Evolutionary conservation across 805 yeast species (phyloP).

Genomic region (Cyberlindnera lachancei): DNA sequence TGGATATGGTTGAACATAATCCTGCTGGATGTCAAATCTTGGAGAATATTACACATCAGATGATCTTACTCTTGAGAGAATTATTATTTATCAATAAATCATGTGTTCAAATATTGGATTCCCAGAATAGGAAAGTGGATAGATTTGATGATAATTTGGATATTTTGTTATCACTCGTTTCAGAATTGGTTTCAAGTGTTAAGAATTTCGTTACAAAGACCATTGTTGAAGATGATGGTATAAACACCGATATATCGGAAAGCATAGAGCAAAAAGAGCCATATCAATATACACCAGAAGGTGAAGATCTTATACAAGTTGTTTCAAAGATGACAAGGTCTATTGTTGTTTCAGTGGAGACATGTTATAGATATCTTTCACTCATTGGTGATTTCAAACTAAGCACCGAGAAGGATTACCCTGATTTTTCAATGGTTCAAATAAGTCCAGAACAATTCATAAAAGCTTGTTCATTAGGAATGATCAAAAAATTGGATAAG

Average conservation of each 20-base stretch:
- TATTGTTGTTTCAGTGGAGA: conserved; percentile 39
- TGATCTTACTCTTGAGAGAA: conserved; percentile 58
- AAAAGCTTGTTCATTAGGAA: conserved; percentile 51
- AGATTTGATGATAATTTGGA: conserved; percentile 41
- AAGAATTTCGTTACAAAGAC: conserved; percentile 54
- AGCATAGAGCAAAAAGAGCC: conserved; percentile 16
- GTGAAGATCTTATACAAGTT: conserved; percentile 53
- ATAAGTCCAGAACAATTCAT: conserved; percentile 57
- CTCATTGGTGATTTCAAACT: conserved; percentile 63
- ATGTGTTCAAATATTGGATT: conserved; percentile 29
- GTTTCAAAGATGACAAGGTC: conserved; percentile 54
- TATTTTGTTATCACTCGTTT: conserved; percentile 48
- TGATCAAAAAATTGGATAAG: conserved; percentile 35
- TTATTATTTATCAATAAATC: conserved; percentile 51
- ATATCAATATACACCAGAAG: conserved; percentile 59
- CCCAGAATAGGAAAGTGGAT: conserved; percentile 15
- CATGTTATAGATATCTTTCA: conserved; percentile 44
- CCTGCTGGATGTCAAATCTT: conserved; percentile 60
- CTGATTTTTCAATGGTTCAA: conserved; percentile 52
- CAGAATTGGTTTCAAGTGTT: conserved; percentile 58
- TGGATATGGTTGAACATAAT: conserved; percentile 72
- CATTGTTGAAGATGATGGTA: conserved; percentile 33
- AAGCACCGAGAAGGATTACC: conserved; percentile 52
- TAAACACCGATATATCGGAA: no score
- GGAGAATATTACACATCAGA: conserved; percentile 61